Evolutionary conservation across 2,329 filamentous ascomycete genomes (phyloP).

Genomic region (Trichoderma atrobrunneum): DNA sequence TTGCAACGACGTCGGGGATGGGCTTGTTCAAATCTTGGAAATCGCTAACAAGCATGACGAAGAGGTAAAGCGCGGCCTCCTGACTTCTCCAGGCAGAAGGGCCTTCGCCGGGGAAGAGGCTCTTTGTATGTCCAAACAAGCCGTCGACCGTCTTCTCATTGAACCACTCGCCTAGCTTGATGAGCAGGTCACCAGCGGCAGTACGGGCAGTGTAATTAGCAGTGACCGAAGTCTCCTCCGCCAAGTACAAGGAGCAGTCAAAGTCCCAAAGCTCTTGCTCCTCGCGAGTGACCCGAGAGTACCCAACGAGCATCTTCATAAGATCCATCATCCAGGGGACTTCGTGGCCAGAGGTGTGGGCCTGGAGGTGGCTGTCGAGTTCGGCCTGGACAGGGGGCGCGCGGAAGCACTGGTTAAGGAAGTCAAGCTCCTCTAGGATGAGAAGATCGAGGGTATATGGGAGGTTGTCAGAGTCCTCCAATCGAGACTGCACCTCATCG

Average conservation of each 20-base stretch:
- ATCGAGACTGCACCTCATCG: conserved; percentile 77
- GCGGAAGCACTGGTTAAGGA: conserved; percentile 85
- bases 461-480: conserved; percentile 88
- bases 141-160: conserved; percentile 72
- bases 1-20: conserved; percentile 66
- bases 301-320: conserved; percentile 79
- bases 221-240: conserved; percentile 90
- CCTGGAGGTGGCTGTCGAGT: conserved; percentile 73
- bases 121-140: conserved; percentile 72
- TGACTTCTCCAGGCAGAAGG: conserved; percentile 56
- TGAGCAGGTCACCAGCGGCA: conserved; percentile 85
- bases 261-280: conserved; percentile 96
- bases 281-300: conserved; percentile 86
- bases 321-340: conserved; percentile 84
- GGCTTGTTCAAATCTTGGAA: conserved; percentile 73
- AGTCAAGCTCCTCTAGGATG: conserved; percentile 89
- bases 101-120: conserved; percentile 61
- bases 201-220: conserved; percentile 95
- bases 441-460: conserved; percentile 94
- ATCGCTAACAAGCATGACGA: conserved; percentile 80
- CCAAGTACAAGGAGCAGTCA: conserved; percentile 91
- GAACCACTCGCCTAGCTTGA: conserved; percentile 91
- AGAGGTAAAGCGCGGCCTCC: conserved; percentile 79
- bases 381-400: conserved; percentile 86
- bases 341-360: conserved; percentile 56